phyloP scores from a whole-genome alignment of 2,329 filamentous ascomycete genomes.

The Exophiala spinifera region DNA sequence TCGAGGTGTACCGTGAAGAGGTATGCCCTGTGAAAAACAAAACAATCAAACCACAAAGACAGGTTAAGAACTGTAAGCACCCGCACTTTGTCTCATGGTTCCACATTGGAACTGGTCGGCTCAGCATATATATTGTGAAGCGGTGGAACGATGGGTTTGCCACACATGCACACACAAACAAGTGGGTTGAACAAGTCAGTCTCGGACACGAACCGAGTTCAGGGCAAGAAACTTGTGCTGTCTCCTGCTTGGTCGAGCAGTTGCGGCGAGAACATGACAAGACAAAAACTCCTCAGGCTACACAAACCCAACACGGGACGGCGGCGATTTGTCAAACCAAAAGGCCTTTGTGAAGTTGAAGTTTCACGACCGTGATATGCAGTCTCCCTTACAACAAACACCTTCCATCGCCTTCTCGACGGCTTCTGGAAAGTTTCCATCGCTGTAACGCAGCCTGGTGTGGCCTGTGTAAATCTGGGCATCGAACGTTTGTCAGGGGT shows the following conservation, averaged over 20 bases:
- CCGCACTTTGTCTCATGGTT: not conserved
- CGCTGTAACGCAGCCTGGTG: no score
- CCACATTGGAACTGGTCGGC: not conserved
- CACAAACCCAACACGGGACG: conserved; percentile 5
- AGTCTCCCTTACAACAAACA: conserved; percentile 3
- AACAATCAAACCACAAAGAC: not conserved
- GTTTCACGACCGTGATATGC: conserved; percentile 3
- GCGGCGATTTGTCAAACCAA: conserved; percentile 3
- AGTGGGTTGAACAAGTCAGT: not conserved
- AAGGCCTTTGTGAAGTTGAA: no score
- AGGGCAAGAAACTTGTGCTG: not conserved
- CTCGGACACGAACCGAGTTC: not conserved
- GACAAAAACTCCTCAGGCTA: conserved; percentile 1
- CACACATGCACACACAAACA: not conserved
- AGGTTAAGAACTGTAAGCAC: not conserved
- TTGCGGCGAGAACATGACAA: not conserved
- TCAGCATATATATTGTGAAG: no score
- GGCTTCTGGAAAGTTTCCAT: not conserved
- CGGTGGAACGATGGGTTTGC: no score
- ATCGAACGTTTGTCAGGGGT: no score
- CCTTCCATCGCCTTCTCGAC: no score
- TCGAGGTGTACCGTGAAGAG: not conserved
- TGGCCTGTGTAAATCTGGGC: no score
- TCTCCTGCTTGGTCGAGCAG: not conserved
- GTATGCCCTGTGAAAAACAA: not conserved